phyloP scores from a whole-genome alignment of 129 eudicot species.

The Erigeron canadensis region DNA sequence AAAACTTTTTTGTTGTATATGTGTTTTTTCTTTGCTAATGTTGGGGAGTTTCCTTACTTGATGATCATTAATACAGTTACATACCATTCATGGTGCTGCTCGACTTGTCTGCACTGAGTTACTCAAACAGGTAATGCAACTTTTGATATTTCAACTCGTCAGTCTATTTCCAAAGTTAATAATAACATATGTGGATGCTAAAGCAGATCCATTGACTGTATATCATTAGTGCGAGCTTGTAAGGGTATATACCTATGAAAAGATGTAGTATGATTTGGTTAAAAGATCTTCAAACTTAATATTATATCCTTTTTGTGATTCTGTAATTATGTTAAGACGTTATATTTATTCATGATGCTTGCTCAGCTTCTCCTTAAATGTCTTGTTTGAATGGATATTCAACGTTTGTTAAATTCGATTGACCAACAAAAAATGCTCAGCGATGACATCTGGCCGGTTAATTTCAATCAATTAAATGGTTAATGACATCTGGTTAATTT shows the following conservation, averaged over 20 bases:
- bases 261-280: neutral
- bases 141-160: neutral
- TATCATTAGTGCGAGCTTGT: neutral
- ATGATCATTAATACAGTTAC: neutral
- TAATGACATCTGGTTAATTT: too few species aligned
- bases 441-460: neutral
- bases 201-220: too few species aligned
- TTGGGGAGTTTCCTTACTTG: neutral
- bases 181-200: too few species aligned
- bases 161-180: neutral
- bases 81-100: neutral
- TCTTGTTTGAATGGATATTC: neutral
- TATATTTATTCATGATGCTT: conserved; percentile 17
- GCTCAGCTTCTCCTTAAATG: neutral
- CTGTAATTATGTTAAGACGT: too few species aligned
- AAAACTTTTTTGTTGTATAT: neutral
- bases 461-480: too few species aligned
- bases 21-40: neutral
- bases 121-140: neutral
- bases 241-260: neutral
- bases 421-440: neutral
- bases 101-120: neutral
- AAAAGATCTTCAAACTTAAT: too few species aligned
- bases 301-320: too few species aligned
- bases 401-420: neutral